These are phyloP conservation scores for Cyclotella baltica DNA, from an alignment of 108 stramenopile species.

Conservation along the genomic window DNA sequence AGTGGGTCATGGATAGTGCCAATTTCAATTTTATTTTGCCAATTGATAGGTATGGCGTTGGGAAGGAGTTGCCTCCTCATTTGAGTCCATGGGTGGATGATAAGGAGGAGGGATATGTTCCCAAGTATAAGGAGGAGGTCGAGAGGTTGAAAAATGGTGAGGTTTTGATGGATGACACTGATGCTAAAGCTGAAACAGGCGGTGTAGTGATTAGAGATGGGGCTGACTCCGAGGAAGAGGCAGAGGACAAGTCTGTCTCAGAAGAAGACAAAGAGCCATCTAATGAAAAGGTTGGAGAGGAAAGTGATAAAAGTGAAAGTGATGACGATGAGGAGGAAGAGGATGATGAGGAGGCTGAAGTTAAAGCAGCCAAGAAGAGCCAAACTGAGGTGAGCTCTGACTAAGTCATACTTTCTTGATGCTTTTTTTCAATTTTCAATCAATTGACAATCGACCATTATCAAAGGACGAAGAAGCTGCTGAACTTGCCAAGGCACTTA, in stretches of 20 bases:
- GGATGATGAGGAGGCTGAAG: slow-evolving; percentile 50
- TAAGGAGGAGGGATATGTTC: slow-evolving; percentile 97
- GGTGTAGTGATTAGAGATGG: slow-evolving; percentile 53
- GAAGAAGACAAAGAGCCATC: slow-evolving; percentile 34
- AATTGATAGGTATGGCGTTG: slow-evolving; percentile 87
- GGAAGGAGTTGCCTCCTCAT: slow-evolving; percentile 95
- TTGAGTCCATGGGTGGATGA: slow-evolving; percentile 98
- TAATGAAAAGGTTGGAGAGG: slow-evolving; percentile 24
- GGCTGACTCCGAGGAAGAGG: slow-evolving; percentile 51
- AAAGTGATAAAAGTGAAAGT: slow-evolving; percentile 55
- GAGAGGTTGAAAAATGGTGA: slow-evolving; percentile 89
- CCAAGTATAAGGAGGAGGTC: slow-evolving; percentile 96
- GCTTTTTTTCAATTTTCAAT: neutral
- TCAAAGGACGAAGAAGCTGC: slow-evolving; percentile 82
- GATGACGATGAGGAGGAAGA: slow-evolving; percentile 52
- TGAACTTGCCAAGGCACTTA: slow-evolving; percentile 90
- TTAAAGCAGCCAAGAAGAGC: slow-evolving; percentile 57
- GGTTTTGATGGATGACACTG: slow-evolving; percentile 51
- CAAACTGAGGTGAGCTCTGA: slow-evolving; percentile 46
- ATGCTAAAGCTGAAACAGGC: slow-evolving; percentile 43
- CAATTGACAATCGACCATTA: too few species aligned
- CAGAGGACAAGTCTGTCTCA: slow-evolving; percentile 20
- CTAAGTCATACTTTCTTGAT: neutral
- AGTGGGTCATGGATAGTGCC: slow-evolving; percentile 97
- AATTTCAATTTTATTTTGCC: slow-evolving; percentile 95